phyloP scores from a whole-genome alignment of 768 basidiomycete genomes.

The Myochromella boudieri region DNA sequence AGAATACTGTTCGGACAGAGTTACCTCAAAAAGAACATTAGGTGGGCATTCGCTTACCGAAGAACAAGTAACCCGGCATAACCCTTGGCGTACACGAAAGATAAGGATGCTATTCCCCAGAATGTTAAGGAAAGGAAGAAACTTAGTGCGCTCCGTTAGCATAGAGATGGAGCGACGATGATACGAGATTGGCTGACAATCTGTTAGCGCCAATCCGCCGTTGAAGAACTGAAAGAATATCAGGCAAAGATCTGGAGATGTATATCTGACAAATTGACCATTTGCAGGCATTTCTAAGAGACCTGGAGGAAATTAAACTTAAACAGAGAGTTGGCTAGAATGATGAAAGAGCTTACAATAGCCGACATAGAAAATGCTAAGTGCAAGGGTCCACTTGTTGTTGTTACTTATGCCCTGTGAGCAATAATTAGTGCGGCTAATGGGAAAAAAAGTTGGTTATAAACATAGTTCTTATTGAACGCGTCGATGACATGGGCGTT shows the following conservation, averaged over 20 bases:
- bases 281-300: conserved; percentile 60
- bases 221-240: conserved; percentile 42
- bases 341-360: conserved; percentile 40
- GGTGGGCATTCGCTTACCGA: conserved; percentile 33
- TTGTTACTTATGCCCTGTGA: conserved; percentile 48
- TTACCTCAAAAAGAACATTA: background rate
- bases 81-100: conserved; percentile 54
- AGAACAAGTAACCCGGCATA: conserved; percentile 47
- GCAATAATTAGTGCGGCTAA: background rate
- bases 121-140: conserved; percentile 54
- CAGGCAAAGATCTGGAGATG: background rate
- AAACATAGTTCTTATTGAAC: conserved; percentile 53
- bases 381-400: conserved; percentile 53
- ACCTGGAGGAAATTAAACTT: conserved; percentile 19
- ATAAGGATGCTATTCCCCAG: conserved; percentile 55
- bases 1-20: conserved; percentile 32
- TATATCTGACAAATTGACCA: conserved; percentile 25
- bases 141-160: conserved; percentile 23
- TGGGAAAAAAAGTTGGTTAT: background rate
- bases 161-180: background rate
- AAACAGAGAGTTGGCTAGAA: background rate
- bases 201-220: conserved; percentile 58
- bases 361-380: conserved; percentile 61
- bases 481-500: conserved; percentile 52
- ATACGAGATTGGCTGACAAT: conserved; percentile 36